Percentiles rank a stretch among this genome's conserved stretches.
phyloP scores from a whole-genome alignment of 2,329 filamentous ascomycete genomes.

The Curvularia lunata region DNA sequence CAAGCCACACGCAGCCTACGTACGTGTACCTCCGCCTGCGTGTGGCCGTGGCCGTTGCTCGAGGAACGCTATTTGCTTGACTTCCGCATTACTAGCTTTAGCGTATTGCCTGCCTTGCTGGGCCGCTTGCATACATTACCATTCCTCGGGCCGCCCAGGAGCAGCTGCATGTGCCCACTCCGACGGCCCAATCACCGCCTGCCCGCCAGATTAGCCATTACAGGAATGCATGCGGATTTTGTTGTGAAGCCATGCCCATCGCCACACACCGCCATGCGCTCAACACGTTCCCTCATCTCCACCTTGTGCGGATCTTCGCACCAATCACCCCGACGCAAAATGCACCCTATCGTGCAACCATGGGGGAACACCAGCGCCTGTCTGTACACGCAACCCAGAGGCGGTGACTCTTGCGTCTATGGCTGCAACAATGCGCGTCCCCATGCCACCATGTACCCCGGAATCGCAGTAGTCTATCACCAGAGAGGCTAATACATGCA shows the following conservation, averaged over 20 bases:
- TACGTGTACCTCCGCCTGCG: background rate
- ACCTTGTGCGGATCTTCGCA: background rate
- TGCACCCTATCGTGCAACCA: background rate
- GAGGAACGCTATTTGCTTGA: conserved; percentile 21
- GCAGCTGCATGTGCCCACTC: conserved; percentile 1
- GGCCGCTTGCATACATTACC: conserved; percentile 8
- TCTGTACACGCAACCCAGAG: background rate
- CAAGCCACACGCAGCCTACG: background rate
- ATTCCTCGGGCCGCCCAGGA: conserved; percentile 17
- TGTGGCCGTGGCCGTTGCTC: conserved; percentile 13
- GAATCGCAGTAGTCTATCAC: background rate
- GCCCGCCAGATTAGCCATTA: conserved; percentile 5
- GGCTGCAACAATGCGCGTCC: background rate
- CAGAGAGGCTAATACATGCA: conserved; percentile 1
- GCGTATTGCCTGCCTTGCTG: conserved; percentile 15
- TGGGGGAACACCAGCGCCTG: background rate
- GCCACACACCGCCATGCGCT: conserved; percentile 11
- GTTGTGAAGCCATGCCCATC: conserved; percentile 9
- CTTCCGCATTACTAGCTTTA: conserved; percentile 16
- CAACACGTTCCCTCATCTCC: background rate
- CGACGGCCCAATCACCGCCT: conserved; percentile 9
- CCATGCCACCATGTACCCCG: background rate
- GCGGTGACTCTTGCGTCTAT: background rate
- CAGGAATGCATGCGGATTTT: conserved; percentile 8
- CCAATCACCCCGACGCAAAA: background rate